A percentile compares a stretch with the other conserved stretches of the same genome.
Conservation (phyloP, 2,329 filamentous ascomycete species). For the Fusarium subglutinans region DNA sequence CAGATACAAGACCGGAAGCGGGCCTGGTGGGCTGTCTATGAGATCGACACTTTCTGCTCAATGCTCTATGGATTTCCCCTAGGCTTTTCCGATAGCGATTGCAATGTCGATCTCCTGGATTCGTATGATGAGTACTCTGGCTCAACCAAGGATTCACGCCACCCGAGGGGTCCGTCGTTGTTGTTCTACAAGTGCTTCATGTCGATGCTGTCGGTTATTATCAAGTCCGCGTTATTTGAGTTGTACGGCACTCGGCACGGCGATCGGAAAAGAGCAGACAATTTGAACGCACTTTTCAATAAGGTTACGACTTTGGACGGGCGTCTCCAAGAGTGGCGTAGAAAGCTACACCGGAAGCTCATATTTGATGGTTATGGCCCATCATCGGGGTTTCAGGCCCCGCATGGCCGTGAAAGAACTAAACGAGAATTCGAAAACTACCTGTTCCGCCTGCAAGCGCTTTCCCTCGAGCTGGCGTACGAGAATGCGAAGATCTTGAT, state of each 20-base stretch:
- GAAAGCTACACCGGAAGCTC: not conserved
- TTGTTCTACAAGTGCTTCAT: conserved; percentile 37
- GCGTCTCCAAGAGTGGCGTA: conserved; percentile 2
- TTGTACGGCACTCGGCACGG: conserved; percentile 15
- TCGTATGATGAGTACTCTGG: conserved; percentile 13
- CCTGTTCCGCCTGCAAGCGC: conserved; percentile 45
- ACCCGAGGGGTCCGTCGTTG: not conserved
- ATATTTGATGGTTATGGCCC: not conserved
- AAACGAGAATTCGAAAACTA: conserved; percentile 7
- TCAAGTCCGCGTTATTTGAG: conserved; percentile 18
- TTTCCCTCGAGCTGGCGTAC: conserved; percentile 46
- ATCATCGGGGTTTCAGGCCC: accelerated
- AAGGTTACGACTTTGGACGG: not conserved
- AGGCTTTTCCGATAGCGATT: conserved; percentile 35
- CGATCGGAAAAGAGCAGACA: not conserved
- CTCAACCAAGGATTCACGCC: not conserved
- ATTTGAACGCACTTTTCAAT: not conserved
- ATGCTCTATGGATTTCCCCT: conserved; percentile 52
- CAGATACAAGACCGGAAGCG: conserved; percentile 45
- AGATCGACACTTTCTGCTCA: conserved; percentile 52
- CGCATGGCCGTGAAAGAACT: not conserved
- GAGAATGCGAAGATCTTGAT: conserved; percentile 47
- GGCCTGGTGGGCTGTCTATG: conserved; percentile 54
- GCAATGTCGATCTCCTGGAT: accelerated
- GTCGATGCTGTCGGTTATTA: conserved; percentile 29